These are phyloP conservation scores for Cercospora berteroae DNA, from an alignment of 2,329 filamentous ascomycete species.

Conservation along the genomic window DNA sequence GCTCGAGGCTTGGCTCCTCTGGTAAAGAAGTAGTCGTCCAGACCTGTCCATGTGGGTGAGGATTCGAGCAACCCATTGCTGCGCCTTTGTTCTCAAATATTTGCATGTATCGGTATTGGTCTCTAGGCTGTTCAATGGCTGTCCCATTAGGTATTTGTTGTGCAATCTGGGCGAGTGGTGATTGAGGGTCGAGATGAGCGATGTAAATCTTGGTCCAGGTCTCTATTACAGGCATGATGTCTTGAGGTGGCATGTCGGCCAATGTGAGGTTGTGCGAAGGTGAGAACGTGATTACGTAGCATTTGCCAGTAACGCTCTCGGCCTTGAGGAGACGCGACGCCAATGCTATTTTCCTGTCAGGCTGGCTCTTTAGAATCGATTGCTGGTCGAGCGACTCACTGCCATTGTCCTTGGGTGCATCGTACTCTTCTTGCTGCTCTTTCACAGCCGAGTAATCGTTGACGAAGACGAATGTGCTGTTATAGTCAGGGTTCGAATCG, in stretches of 20 bases:
- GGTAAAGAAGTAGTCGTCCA: slow-evolving; percentile 92
- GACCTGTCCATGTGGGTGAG: slow-evolving; percentile 93
- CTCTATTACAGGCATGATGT: slow-evolving; percentile 80
- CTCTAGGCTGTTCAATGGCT: slow-evolving; percentile 56
- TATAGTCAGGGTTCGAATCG: slow-evolving; percentile 80
- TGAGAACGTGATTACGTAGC: slow-evolving; percentile 95
- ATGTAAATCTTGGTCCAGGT: slow-evolving; percentile 92
- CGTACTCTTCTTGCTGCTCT: slow-evolving; percentile 82
- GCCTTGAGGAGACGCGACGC: slow-evolving; percentile 76
- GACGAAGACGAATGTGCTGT: slow-evolving; percentile 86
- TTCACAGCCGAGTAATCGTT: slow-evolving; percentile 98
- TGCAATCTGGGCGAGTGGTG: slow-evolving; percentile 57
- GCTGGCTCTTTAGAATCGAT: not conserved
- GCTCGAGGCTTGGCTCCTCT: slow-evolving; percentile 80
- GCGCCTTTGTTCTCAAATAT: slow-evolving; percentile 99
- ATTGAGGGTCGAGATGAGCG: slow-evolving; percentile 71
- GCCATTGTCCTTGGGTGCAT: slow-evolving; percentile 49
- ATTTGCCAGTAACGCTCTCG: slow-evolving; percentile 86
- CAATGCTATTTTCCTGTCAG: slow-evolving; percentile 53
- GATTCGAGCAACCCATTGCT: slow-evolving; percentile 98
- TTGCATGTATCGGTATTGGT: slow-evolving; percentile 94
- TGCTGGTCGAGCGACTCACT: slow-evolving; percentile 39
- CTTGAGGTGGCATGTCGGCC: slow-evolving; percentile 74
- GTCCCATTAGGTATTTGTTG: slow-evolving; percentile 43
- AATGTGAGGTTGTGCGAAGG: slow-evolving; percentile 87